Base-by-base conservation (phyloP, 2,329 filamentous ascomycete species). In the Neopestalotiopsis sp. region DNA sequence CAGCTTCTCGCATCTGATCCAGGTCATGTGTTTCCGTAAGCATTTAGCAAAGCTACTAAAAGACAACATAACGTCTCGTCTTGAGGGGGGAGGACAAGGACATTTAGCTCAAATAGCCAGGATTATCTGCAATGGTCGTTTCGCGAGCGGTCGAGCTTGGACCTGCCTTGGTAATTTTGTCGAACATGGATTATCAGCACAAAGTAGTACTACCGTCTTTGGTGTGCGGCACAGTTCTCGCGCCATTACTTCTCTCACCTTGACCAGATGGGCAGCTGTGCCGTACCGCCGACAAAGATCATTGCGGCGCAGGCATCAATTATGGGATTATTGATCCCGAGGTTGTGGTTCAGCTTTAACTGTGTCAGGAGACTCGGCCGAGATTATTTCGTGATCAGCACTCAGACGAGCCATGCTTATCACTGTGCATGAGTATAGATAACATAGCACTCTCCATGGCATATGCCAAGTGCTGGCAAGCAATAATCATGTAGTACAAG, bases 11-110 rank as follows among this genome's bases (percentile, higher is more conserved):
- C 45, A 52, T n/a, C n/a, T 52, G 17, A 52, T 45, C 20, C 10
- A 28, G 61, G 61, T 64, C 61, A 64, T 64, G 61, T 52, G 61
- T 14, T 32, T 32, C 61, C n/a, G 45, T 52, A 52, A 52, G 45
- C 45, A 52, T 20, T 52, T 52, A 52, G 45, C 45, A 52, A 20
- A 52, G 24, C 24, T 24, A 10, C 34, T 40, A 49, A 14, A 20
- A 49, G 42, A 45, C 38, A 14, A 59, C 20, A 40, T 3, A 60
- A 24, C 24, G 17, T 20, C 45, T 9, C 24, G 24, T 28, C 24
- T 28, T 28, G 24, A 28, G 24, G 45, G 17, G 9, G 45, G 20
- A 52, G 20, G 45, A 9, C 17, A 52, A 52, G 20, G 17, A 52
- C 5, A 52, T 52, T 52, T n/a, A n/a, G 45, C n/a, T 10, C 24